Base-by-base conservation (phyloP, 345 rosid genomes). In the Eutrema heterophyllum region DNA sequence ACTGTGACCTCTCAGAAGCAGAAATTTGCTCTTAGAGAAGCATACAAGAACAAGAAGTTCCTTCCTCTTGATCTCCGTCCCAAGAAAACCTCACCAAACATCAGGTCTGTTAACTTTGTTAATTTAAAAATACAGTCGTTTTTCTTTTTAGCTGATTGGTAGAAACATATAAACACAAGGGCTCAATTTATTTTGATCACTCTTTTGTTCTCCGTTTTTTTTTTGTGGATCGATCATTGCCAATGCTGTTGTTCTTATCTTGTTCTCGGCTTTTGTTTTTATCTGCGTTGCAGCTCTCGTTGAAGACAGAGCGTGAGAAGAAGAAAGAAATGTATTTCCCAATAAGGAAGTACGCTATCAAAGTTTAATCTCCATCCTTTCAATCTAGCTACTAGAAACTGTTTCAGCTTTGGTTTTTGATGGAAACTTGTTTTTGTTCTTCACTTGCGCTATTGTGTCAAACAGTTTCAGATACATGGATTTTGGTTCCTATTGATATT, bases 1-100 rank as follows among this genome's bases (percentile, higher is more conserved):
- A 93, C 98, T 0, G 96, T 93, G 46, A 83, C 82, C n/a, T 91
- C 98, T 0, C 98, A 93, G 80, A 91, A 81, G 77, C 98, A 93
- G 81, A 93, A 93, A 74, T 70, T 87, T 46, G 91, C 92, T 0
- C 58, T 93, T 27, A 91, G 98, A 82, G 96, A 91, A n/a, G 98
- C 77, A 8, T 93, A 86, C 79, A 86, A 88, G 89, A 89, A 91
- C 30, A 93, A 91, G 83, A 93, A 88, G 78, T 81, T 80, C n/a
- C 72, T 91, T 80, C 98, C 98, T 2, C 98, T 93, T n/a, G 98
- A 93, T 79, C 84, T 93, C 26, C 98, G 98, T 66, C 98, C 97
- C 76, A 93, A 93, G 92, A 93, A 93, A 80, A 93, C 98, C 97
- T 93, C 43, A 89, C 98, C 70, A 93, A 91, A 78, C 89, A 89